phyloP scores from a whole-genome alignment of 805 yeast genomes.

The Jamesozyma spencerorum region DNA sequence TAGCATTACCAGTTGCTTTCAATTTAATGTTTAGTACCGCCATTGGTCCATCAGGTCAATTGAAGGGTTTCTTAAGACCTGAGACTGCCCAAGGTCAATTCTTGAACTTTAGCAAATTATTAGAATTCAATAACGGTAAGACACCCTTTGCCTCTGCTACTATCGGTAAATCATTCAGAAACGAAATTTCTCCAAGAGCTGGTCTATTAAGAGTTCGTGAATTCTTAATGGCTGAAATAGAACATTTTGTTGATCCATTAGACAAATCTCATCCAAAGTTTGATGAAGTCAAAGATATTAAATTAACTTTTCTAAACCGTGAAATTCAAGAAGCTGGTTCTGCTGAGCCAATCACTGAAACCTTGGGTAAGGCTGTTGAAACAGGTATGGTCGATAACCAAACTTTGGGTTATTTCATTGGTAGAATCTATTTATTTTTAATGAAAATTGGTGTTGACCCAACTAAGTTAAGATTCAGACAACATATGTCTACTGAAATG shows the following conservation, averaged over 20 bases:
- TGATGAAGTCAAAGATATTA: slow-evolving; percentile 60
- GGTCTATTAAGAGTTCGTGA: slow-evolving; percentile 97
- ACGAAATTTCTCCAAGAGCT: slow-evolving; percentile 97
- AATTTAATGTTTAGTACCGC: slow-evolving; percentile 99
- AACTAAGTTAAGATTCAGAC: slow-evolving; percentile 84
- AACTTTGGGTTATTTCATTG: slow-evolving; percentile 94
- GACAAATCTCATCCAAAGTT: slow-evolving; percentile 79
- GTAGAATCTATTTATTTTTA: slow-evolving; percentile 82
- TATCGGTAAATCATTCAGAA: slow-evolving; percentile 96
- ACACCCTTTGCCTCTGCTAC: slow-evolving; percentile 99
- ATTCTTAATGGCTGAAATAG: slow-evolving; percentile 98
- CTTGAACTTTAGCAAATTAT: slow-evolving; percentile 83
- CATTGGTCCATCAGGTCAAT: slow-evolving; percentile 95
- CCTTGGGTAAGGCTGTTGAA: slow-evolving; percentile 86
- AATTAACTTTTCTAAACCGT: slow-evolving; percentile 74
- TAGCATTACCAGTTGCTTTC: slow-evolving; percentile 89
- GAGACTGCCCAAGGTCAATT: slow-evolving; percentile 99
- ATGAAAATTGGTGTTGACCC: slow-evolving; percentile 84
- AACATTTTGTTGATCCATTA: slow-evolving; percentile 92
- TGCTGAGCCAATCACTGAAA: slow-evolving; percentile 50
- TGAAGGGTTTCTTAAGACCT: slow-evolving; percentile 93
- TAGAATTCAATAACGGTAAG: slow-evolving; percentile 88
- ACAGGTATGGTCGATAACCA: slow-evolving; percentile 89
- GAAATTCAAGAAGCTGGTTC: slow-evolving; percentile 81
- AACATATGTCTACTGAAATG: slow-evolving; percentile 98